phyloP scores from a whole-genome alignment of 1,284 basidiomycete genomes.

The Naganishia albida region DNA sequence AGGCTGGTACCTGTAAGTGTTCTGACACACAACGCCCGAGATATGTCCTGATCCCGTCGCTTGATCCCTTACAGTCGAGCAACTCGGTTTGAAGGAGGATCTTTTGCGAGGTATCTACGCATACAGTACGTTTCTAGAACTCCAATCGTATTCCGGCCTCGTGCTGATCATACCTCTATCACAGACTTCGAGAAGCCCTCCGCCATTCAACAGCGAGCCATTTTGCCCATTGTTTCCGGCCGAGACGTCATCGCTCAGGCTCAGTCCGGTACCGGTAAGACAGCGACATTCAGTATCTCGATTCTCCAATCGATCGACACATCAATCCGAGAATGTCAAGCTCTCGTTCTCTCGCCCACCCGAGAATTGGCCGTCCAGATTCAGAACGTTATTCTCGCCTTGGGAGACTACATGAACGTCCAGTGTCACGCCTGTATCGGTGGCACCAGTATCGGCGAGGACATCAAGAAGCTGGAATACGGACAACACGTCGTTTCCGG shows the following conservation, averaged over 20 bases:
- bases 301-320: conserved; percentile 94
- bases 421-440: conserved; percentile 99
- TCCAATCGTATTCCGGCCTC: background rate
- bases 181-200: conserved; percentile 98
- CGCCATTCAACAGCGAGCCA: conserved; percentile 97
- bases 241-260: conserved; percentile 98
- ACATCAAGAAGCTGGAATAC: conserved; percentile 96
- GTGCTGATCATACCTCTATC: background rate
- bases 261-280: conserved; percentile 99
- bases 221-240: conserved; percentile 90
- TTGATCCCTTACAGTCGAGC: conserved; percentile 72
- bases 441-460: conserved; percentile 95
- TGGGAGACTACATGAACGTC: conserved; percentile 99
- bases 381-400: conserved; percentile 94
- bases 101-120: conserved; percentile 96
- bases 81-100: conserved; percentile 92
- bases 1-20: conserved; percentile 31
- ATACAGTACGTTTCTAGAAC: conserved; percentile 69
- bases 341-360: conserved; percentile 90
- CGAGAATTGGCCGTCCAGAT: conserved; percentile 96
- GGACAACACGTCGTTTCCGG: conserved; percentile 98
- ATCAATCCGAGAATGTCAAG: conserved; percentile 92
- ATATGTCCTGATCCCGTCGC: background rate
- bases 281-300: conserved; percentile 94
- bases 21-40: background rate